phyloP scores from a whole-genome alignment of 352 stramenopile genomes.

The Halophytophthora polymorphica region DNA sequence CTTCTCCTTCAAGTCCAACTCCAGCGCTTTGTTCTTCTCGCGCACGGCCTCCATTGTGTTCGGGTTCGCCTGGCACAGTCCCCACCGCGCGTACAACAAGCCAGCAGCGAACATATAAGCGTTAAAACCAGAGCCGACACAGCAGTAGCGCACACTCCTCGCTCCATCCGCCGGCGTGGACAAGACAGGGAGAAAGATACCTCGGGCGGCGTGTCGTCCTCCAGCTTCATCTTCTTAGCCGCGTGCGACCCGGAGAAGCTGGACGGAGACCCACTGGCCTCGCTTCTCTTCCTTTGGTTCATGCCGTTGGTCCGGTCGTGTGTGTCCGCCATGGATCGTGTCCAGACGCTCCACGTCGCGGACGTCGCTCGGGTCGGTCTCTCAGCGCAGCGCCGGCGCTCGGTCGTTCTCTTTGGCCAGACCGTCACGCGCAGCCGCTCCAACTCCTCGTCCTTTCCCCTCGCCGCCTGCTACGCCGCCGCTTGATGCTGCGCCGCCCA shows the following conservation, averaged over 20 bases:
- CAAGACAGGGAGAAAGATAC: slow-evolving; percentile 9
- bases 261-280: slow-evolving; percentile 17
- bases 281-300: slow-evolving; percentile 39
- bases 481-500: too few relatives aligned
- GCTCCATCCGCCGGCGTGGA: not conserved
- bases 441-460: too few relatives aligned
- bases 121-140: too few relatives aligned
- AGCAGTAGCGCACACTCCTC: not conserved
- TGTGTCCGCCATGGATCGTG: slow-evolving; percentile 25
- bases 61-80: slow-evolving; percentile 46
- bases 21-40: slow-evolving; percentile 72
- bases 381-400: too few relatives aligned
- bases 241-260: slow-evolving; percentile 4
- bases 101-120: too few relatives aligned
- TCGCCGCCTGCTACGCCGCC: too few relatives aligned
- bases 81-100: too few relatives aligned
- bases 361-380: too few relatives aligned
- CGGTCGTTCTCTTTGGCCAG: too few relatives aligned
- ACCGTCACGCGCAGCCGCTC: too few relatives aligned
- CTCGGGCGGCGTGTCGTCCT: slow-evolving; percentile 54
- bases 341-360: slow-evolving; percentile 3
- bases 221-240: slow-evolving; percentile 67
- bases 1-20: slow-evolving; percentile 77
- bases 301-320: slow-evolving; percentile 27
- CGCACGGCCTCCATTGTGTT: slow-evolving; percentile 73